Evolutionary conservation across 1,284 basidiomycete species (phyloP).

Genomic region (Dichomitus squalens): DNA sequence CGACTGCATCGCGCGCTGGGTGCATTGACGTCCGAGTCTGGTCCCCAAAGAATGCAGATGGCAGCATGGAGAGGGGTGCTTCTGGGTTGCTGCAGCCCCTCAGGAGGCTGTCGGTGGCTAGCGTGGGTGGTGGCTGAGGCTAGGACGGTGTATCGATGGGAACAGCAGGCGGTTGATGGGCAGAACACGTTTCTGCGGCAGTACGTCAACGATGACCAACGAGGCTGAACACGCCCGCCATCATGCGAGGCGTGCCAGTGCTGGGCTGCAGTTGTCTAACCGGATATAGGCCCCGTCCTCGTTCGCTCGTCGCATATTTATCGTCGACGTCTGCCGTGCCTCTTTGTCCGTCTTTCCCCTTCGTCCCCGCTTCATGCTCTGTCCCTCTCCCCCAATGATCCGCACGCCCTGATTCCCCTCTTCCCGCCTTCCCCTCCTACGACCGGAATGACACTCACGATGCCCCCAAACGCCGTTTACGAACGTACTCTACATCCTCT

Average conservation of each 20-base stretch:
- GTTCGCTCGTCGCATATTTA: slow-evolving; percentile 5
- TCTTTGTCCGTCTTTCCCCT: slow-evolving; percentile 10
- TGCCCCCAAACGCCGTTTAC: slow-evolving; percentile 22
- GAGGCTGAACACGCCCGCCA: neutral
- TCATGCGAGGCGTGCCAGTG: slow-evolving; percentile 3
- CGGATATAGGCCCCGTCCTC: slow-evolving; percentile 17
- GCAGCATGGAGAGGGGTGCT: too few species aligned
- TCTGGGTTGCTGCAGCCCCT: too few species aligned
- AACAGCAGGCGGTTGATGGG: slow-evolving; percentile 15
- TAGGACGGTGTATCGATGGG: slow-evolving; percentile 26
- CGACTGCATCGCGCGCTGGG: neutral
- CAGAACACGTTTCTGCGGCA: slow-evolving; percentile 16
- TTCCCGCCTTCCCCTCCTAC: slow-evolving; percentile 2
- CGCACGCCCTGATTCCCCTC: slow-evolving; percentile 13
- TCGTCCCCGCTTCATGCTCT: slow-evolving; percentile 15
- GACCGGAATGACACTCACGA: slow-evolving; percentile 23
- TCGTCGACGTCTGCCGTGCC: slow-evolving; percentile 5
- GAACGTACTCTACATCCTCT: slow-evolving; percentile 21
- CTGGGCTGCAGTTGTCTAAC: slow-evolving; percentile 13
- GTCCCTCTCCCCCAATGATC: slow-evolving; percentile 13
- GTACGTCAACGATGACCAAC: slow-evolving; percentile 21
- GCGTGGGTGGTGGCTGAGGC: too few species aligned
- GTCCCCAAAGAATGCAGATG: neutral
- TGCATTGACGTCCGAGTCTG: neutral
- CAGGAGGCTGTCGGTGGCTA: too few species aligned